A percentile compares a stretch with the other conserved stretches of the same genome.
These are phyloP conservation scores for Saccharomycopsis selenospora DNA, from an alignment of 805 yeast genomes.

Conservation along the genomic window DNA sequence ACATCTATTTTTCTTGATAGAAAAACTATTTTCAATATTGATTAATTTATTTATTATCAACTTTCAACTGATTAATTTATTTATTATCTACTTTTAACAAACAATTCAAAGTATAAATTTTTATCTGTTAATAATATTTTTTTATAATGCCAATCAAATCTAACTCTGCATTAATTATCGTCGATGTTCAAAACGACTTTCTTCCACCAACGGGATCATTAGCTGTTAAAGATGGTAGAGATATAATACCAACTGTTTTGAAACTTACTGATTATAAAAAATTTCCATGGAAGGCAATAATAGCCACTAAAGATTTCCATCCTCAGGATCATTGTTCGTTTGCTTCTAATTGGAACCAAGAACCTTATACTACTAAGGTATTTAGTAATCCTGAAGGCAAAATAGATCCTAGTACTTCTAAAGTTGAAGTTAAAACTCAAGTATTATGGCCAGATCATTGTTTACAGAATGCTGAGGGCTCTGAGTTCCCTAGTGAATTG, in stretches of 20 bases:
- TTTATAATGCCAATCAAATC: constrained; percentile 1
- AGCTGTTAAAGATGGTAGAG: constrained; percentile 62
- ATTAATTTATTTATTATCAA: no score
- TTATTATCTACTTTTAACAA: no score
- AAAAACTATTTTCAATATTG: no score
- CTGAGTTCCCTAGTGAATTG: constrained; percentile 51
- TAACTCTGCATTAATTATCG: constrained; percentile 54
- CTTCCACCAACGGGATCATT: constrained; percentile 71
- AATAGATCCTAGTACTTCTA: constrained; percentile 26
- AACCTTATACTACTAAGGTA: constrained; percentile 44
- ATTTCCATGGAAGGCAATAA: constrained; percentile 53
- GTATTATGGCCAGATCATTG: constrained; percentile 91
- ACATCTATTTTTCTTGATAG: no score
- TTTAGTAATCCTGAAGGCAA: constrained; percentile 44
- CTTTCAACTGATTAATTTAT: no score
- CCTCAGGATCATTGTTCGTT: constrained; percentile 73
- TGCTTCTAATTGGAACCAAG: constrained; percentile 54
- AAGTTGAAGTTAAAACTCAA: constrained; percentile 28
- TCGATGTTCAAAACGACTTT: constrained; percentile 85
- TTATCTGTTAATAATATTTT: no score
- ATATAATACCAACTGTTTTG: constrained; percentile 45
- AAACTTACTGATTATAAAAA: constrained; percentile 35
- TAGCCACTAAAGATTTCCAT: constrained; percentile 87
- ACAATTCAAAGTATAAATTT: no score
- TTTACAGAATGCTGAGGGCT: constrained; percentile 62